Evolutionary conservation across 139 green algal species (phyloP).

Genomic region (Zygnema cylindricum): DNA sequence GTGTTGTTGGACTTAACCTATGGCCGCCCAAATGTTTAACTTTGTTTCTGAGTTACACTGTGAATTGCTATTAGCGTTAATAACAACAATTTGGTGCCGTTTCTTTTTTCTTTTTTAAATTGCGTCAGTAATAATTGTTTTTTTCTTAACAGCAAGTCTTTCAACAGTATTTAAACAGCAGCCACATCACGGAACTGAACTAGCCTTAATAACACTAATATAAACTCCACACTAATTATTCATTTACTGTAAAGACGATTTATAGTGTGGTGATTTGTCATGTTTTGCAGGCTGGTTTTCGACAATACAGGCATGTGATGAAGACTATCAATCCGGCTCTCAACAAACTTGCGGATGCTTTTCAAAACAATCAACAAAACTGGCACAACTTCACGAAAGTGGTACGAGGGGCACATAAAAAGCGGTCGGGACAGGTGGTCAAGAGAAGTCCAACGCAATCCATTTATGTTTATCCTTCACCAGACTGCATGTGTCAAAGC

Average conservation of each 20-base stretch:
- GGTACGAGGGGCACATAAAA: slow-evolving; percentile 2
- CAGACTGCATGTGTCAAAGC: slow-evolving; percentile 53
- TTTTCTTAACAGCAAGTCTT: not conserved
- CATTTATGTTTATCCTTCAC: slow-evolving; percentile 53
- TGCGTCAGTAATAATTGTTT: no score
- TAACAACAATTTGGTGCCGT: no score
- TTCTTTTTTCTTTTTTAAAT: no score
- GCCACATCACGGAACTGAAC: not conserved
- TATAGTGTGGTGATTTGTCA: not conserved
- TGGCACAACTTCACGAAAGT: slow-evolving; percentile 31
- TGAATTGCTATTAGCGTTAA: no score
- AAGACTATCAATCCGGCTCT: slow-evolving; percentile 43
- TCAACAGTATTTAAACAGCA: not conserved
- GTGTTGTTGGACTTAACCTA: no score
- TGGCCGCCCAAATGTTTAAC: no score
- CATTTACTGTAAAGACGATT: not conserved
- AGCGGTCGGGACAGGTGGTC: slow-evolving; percentile 29
- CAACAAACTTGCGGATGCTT: slow-evolving; percentile 32
- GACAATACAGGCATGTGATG: slow-evolving; percentile 26
- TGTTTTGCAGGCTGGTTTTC: slow-evolving; percentile 39
- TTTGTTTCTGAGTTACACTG: no score
- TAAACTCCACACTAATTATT: no score
- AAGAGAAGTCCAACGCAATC: slow-evolving; percentile 24
- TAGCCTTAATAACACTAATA: no score
- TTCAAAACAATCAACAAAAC: slow-evolving; percentile 23